A percentile compares a stretch with the other conserved stretches of the same genome.
These are phyloP conservation scores for Biscogniauxia marginata DNA, from an alignment of 2,329 filamentous ascomycete species.

Conservation along the genomic window DNA sequence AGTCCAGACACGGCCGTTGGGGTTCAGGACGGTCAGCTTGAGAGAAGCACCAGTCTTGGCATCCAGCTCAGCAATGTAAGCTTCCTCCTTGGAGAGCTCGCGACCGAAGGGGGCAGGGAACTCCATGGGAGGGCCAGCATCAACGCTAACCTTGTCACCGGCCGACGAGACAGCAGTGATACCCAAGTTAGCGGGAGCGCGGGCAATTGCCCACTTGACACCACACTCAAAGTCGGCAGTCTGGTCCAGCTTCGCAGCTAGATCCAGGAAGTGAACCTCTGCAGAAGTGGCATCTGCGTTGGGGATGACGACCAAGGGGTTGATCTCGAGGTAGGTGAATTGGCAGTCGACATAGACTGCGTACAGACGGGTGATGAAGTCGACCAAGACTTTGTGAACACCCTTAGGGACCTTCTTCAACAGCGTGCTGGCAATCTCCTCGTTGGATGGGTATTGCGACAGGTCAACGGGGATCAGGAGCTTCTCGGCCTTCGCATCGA, in stretches of 20 bases:
- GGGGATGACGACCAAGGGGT: constrained; percentile 96
- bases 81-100: constrained; percentile 98
- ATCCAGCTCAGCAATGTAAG: constrained; percentile 97
- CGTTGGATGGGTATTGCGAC: constrained; percentile 90
- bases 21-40: constrained; percentile 95
- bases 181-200: constrained; percentile 84
- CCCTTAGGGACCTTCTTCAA: constrained; percentile 93
- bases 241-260: constrained; percentile 98
- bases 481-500: constrained; percentile 98
- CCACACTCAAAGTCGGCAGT: constrained; percentile 99
- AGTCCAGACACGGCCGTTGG: constrained; percentile 92
- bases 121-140: constrained; percentile 96
- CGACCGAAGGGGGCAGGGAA: constrained; percentile 99
- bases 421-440: constrained; percentile 80
- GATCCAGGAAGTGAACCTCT: constrained; percentile 94
- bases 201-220: constrained; percentile 97
- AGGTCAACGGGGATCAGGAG: constrained; percentile 95
- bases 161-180: constrained; percentile 65
- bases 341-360: constrained; percentile 99
- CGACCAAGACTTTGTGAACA: constrained; percentile 95
- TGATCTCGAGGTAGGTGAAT: constrained; percentile 99
- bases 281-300: constrained; percentile 90
- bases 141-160: constrained; percentile 80
- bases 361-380: constrained; percentile 98
- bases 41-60: constrained; percentile 99